phyloP scores from a whole-genome alignment of 2,329 filamentous ascomycete species.

The Clonostachys rhizophaga region DNA sequence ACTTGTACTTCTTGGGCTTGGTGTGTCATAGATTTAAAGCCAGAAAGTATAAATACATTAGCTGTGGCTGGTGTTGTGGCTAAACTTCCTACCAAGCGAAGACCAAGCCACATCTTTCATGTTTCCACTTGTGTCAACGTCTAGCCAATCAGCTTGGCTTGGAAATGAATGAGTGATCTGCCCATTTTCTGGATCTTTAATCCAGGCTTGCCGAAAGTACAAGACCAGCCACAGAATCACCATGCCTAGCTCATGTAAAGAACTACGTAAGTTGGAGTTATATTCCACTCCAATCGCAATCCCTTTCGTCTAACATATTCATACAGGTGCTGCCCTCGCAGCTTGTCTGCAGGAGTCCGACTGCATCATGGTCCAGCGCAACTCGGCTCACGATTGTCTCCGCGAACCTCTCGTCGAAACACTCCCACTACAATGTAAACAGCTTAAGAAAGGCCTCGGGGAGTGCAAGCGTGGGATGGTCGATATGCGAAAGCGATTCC shows the following conservation, averaged over 20 bases:
- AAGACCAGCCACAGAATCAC: conserved; percentile 5
- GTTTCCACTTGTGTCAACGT: no score
- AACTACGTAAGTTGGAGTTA: conserved; percentile 67
- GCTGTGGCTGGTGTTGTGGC: no score
- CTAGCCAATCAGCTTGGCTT: no score
- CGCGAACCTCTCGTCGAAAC: conserved; percentile 75
- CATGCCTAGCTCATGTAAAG: conserved; percentile 96
- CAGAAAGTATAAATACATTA: no score
- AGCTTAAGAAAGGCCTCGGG: conserved; percentile 87
- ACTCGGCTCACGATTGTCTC: conserved; percentile 84
- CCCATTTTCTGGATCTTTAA: no score
- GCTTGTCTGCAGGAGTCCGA: conserved; percentile 94
- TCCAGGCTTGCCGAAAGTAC: no score
- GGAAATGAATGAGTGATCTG: no score
- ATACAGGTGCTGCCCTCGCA: conserved; percentile 80
- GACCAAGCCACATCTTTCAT: no score
- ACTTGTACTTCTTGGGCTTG: no score
- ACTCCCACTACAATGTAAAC: conserved; percentile 83
- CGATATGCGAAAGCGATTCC: conserved; percentile 98
- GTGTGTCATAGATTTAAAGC: no score
- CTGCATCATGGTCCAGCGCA: conserved; percentile 89
- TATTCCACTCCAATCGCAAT: not conserved
- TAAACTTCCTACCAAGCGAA: no score
- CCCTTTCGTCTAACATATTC: not conserved
- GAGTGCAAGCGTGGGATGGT: conserved; percentile 96